Evolutionary conservation across 1,284 basidiomycete species (phyloP).

Genomic region (Ustilago cynodontis): DNA sequence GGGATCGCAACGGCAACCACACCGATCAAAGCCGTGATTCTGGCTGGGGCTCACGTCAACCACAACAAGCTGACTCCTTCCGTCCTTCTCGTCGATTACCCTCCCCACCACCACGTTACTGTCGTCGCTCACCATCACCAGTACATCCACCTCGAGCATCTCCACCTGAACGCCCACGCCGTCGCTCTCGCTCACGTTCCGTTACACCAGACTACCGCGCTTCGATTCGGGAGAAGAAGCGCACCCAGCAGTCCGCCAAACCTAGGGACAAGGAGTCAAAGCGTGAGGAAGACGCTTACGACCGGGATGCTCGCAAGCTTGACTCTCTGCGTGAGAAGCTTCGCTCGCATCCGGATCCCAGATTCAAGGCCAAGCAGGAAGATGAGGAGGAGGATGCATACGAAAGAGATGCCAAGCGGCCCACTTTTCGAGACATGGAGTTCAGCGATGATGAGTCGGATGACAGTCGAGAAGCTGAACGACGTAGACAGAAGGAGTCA

Average conservation of each 20-base stretch:
- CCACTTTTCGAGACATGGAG: background rate
- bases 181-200: conserved; percentile 20
- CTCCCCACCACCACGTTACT: conserved; percentile 10
- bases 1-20: conserved; percentile 70
- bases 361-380: background rate
- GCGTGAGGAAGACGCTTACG: background rate
- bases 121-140: conserved; percentile 14
- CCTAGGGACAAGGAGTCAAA: background rate
- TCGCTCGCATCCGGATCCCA: background rate
- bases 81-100: conserved; percentile 13
- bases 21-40: conserved; percentile 71
- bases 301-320: background rate
- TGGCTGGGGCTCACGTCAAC: conserved; percentile 47
- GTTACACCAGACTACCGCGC: conserved; percentile 48
- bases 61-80: conserved; percentile 6
- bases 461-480: conserved; percentile 3
- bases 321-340: background rate
- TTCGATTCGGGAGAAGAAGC: conserved; percentile 10
- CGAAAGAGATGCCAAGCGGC: conserved; percentile 6
- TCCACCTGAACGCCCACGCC: background rate
- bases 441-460: conserved; percentile 1
- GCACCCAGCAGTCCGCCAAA: conserved; percentile 5
- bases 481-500: background rate
- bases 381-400: conserved; percentile 12
- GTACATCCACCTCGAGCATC: conserved; percentile 8